Evolutionary conservation across 1,139 yeast genomes (phyloP).

Genomic region (Pichia sp.): DNA sequence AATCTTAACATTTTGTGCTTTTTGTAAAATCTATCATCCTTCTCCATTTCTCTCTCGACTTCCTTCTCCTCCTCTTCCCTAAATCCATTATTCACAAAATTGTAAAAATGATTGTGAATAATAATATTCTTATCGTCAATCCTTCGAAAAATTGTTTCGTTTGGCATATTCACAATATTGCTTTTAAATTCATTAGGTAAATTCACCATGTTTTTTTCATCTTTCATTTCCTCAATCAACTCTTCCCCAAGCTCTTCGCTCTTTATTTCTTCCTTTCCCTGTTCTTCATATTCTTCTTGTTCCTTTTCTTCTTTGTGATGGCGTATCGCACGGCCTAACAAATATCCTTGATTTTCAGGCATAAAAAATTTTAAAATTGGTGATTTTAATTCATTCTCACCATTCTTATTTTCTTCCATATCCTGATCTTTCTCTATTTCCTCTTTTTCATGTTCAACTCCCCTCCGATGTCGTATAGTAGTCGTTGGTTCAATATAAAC

Average conservation of each 20-base stretch:
- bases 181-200: not conserved
- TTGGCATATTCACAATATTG: not conserved
- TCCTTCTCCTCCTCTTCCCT: not conserved
- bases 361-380: conserved; percentile 4
- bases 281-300: not conserved
- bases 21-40: no score
- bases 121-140: conserved; percentile 3
- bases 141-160: not conserved
- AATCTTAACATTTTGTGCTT: no score
- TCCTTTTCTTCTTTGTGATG: not conserved
- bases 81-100: not conserved
- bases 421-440: not conserved
- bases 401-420: not conserved
- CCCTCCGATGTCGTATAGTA: not conserved
- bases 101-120: conserved; percentile 12
- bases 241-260: not conserved
- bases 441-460: not conserved
- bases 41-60: conserved; percentile 40
- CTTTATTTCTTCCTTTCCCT: not conserved
- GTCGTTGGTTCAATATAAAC: not conserved
- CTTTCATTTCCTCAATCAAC: no score
- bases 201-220: no score
- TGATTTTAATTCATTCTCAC: not conserved
- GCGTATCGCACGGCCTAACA: not conserved
- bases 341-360: conserved; percentile 15